These are phyloP conservation scores for Cytospora piceae DNA, from an alignment of 2,329 filamentous ascomycete genomes.

Conservation along the genomic window DNA sequence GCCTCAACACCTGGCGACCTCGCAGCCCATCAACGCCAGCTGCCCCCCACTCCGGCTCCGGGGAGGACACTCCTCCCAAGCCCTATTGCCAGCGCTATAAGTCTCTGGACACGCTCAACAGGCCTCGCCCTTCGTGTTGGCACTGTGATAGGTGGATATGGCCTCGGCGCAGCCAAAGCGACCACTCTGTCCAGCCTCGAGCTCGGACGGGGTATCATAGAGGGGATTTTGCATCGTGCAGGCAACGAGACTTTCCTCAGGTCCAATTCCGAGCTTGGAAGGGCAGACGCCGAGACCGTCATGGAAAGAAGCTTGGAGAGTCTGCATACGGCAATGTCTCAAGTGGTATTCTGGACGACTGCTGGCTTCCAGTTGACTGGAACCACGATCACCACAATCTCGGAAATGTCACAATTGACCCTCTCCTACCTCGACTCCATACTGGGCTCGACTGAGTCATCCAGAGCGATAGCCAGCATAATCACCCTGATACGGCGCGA, in stretches of 20 bases:
- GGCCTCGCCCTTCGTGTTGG: conserved; percentile 59
- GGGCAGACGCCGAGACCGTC: conserved; percentile 58
- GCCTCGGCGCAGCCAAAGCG: conserved; percentile 57
- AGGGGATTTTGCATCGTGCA: conserved; percentile 57
- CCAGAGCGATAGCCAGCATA: conserved; percentile 68
- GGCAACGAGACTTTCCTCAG: conserved; percentile 53
- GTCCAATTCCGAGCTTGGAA: conserved; percentile 51
- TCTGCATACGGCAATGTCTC: conserved; percentile 60
- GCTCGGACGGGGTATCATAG: conserved; percentile 57
- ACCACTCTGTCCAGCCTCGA: conserved; percentile 62
- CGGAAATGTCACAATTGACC: conserved; percentile 60
- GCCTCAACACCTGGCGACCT: conserved; percentile 6
- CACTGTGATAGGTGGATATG: conserved; percentile 55
- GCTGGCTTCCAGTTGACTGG: conserved; percentile 63
- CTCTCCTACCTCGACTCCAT: conserved; percentile 65
- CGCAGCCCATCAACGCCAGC: conserved; percentile 2
- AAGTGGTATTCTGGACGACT: conserved; percentile 64
- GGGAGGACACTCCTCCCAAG: conserved; percentile 59
- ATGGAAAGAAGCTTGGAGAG: conserved; percentile 60
- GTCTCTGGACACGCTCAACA: conserved; percentile 63
- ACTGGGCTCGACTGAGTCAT: conserved; percentile 71
- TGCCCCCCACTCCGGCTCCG: conserved; percentile 29
- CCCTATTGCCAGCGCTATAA: conserved; percentile 62
- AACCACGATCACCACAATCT: conserved; percentile 57
- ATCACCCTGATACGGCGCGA: conserved; percentile 66